phyloP scores from a whole-genome alignment of 805 yeast species.

The Saturnispora serradocipensis region DNA sequence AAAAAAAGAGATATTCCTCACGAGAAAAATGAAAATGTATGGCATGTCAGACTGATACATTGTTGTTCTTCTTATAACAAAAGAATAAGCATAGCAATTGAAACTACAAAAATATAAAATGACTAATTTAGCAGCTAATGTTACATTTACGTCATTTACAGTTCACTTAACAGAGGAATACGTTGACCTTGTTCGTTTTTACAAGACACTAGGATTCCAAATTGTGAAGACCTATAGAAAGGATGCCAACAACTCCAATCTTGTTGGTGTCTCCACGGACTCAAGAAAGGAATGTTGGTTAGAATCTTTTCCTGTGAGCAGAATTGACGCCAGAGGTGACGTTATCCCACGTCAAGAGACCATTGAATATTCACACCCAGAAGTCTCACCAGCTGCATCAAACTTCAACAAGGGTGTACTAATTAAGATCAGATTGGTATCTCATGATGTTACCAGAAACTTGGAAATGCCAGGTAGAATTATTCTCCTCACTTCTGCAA shows the following conservation, averaged over 20 bases:
- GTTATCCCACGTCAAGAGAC: constrained; percentile 32
- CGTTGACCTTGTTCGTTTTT: constrained; percentile 43
- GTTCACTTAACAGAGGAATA: constrained; percentile 42
- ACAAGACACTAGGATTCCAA: constrained; percentile 51
- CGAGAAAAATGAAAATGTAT: neutral
- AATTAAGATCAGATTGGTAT: constrained; percentile 37
- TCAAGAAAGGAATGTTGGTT: constrained; percentile 67
- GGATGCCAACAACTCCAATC: constrained; percentile 28
- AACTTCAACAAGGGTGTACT: constrained; percentile 33
- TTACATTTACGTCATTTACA: constrained; percentile 54
- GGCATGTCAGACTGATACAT: neutral
- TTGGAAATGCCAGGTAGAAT: constrained; percentile 29
- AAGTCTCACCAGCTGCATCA: constrained; percentile 6
- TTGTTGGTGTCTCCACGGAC: constrained; percentile 50
- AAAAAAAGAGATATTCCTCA: neutral
- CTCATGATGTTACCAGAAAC: constrained; percentile 29
- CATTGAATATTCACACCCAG: constrained; percentile 20
- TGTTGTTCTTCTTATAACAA: neutral
- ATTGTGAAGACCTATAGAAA: constrained; percentile 53
- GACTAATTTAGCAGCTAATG: constrained; percentile 5
- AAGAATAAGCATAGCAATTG: neutral
- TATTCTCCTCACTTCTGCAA: constrained; percentile 34
- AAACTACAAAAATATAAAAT: neutral
- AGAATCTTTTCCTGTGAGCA: constrained; percentile 48
- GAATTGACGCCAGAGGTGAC: constrained; percentile 14